Evolutionary conservation across 1,139 yeast species (phyloP).

Genomic region (Kodamaea suecica): DNA sequence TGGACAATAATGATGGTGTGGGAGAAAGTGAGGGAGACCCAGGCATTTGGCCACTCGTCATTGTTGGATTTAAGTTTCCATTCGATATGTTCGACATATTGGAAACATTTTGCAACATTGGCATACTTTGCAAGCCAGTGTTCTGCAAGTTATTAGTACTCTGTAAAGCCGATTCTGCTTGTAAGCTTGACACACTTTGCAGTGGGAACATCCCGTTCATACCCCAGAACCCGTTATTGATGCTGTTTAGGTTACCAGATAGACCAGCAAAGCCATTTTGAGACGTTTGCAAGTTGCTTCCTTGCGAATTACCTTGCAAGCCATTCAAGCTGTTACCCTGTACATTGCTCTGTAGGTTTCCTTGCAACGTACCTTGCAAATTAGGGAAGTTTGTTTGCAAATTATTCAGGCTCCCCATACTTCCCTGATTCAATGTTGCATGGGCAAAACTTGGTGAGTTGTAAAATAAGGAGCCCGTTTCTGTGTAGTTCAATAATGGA

Average conservation of each 20-base stretch:
- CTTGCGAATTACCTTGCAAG: background rate
- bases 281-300: background rate
- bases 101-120: background rate
- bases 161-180: constrained; percentile 1
- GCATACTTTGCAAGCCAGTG: constrained; percentile 1
- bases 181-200: constrained; percentile 10
- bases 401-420: background rate
- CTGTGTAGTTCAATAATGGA: constrained; percentile 8
- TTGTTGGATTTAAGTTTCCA: background rate
- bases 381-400: background rate
- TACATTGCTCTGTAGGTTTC: background rate
- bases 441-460: constrained; percentile 17
- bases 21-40: constrained; percentile 7
- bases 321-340: background rate
- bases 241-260: too few species aligned
- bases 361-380: background rate
- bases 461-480: constrained; percentile 14
- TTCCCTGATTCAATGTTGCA: constrained; percentile 9
- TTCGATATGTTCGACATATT: background rate
- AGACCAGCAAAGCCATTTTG: background rate
- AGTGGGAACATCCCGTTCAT: constrained; percentile 5
- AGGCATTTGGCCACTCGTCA: background rate
- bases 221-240: constrained; percentile 6
- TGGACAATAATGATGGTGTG: constrained; percentile 5
- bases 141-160: constrained; percentile 3